phyloP scores from a whole-genome alignment of 1,139 yeast species.

The Blastobotrys elegans region DNA sequence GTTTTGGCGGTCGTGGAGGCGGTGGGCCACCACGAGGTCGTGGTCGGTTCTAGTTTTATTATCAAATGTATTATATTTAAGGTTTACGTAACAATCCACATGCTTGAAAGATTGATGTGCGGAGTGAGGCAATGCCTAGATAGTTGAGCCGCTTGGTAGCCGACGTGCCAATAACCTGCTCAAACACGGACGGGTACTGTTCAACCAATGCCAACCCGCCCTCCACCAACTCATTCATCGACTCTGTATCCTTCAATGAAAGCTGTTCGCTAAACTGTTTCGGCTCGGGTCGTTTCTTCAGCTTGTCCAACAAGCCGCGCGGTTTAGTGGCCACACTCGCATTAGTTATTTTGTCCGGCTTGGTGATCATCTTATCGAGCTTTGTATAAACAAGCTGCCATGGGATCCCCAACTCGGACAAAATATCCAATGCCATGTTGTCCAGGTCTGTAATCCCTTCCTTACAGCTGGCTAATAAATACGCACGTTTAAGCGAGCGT shows the following conservation, averaged over 20 bases:
- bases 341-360: constrained; percentile 9
- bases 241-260: constrained; percentile 15
- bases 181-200: constrained; percentile 18
- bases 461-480: constrained; percentile 53
- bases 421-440: constrained; percentile 43
- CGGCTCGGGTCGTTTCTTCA: background rate
- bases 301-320: constrained; percentile 2
- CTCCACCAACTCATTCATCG: constrained; percentile 14
- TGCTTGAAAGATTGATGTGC: constrained; percentile 25
- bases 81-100: constrained; percentile 13
- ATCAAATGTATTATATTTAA: background rate
- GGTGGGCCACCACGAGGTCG: constrained; percentile 29
- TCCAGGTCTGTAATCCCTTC: constrained; percentile 59
- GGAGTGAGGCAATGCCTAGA: constrained; percentile 26
- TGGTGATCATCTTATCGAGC: constrained; percentile 44
- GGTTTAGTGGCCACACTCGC: background rate
- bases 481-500: constrained; percentile 51
- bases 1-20: constrained; percentile 39
- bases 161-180: constrained; percentile 27
- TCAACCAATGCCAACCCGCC: constrained; percentile 11
- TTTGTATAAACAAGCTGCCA: constrained; percentile 77
- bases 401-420: constrained; percentile 53
- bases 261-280: constrained; percentile 9
- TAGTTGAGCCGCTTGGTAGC: constrained; percentile 17
- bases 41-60: constrained; percentile 20